Evolutionary conservation across 2,329 filamentous ascomycete genomes (phyloP), one percentile per base, ranked within the genome.

Genomic region (Xylaria sp.): DNA sequence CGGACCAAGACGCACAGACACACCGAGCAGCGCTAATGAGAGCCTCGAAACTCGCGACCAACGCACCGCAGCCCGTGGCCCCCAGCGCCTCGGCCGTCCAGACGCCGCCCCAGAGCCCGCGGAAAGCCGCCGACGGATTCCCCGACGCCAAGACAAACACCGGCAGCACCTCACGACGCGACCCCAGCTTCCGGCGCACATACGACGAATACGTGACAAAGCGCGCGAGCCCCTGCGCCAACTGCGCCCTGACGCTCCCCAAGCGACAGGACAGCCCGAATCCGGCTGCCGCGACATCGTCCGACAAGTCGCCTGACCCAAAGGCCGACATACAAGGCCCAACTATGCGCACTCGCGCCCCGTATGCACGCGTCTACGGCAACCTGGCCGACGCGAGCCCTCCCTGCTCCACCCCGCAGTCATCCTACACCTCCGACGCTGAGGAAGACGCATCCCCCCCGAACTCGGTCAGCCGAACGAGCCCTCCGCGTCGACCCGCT

Each of bases 211-310:
- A 86, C n/a, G 88, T 89, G 32, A 90, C 87, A 52, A 88, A 86
- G 77, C 86, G 87, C 67, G 88, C 89, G 62, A 87, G 86, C 8
- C 89, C 89, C 25, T 92, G 90, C 77, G 88, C 90, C 70, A 92
- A 91, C 78, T 92, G 90, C 77, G 89, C 89, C 67, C 85, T 92
- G 75, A 91, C 89, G 0, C 80, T 92, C 8, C 90, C 90, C 0
- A 84, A 84, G 73, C 28, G 65, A 72, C 60, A 74, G 72, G 62
- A 65, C n/a, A 28, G 63, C 54, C 8, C 74, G 76, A 61, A 72
- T 64, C 52, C 32, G 2, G 39, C 37, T 23, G 48, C 54, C 20
- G 18, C 59, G 5, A 74, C 70, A 55, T 69, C 63, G 10, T 37
- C 34, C 60, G 73, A 56, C 66, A 63, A 66, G 9, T 34, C 66